Evolutionary conservation across 805 yeast species (phyloP).

Genomic region (Hanseniaspora thailandica): DNA sequence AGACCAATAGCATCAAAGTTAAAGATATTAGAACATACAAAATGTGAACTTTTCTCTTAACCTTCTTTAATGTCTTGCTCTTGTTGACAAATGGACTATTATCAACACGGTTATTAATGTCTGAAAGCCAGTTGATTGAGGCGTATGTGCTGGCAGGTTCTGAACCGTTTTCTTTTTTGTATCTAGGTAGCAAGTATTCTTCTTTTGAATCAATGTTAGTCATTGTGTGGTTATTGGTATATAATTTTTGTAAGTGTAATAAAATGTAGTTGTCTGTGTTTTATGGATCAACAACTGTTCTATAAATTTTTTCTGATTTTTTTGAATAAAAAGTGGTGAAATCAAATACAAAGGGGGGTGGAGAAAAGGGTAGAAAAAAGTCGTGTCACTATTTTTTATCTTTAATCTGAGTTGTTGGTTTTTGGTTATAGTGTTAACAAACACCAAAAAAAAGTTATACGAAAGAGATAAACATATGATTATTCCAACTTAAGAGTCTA

Average conservation of each 20-base stretch:
- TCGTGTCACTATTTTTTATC: too few relatives aligned
- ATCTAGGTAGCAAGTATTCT: constrained; percentile 10
- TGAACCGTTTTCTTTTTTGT: not conserved
- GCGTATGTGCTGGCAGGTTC: not conserved
- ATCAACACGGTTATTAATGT: not conserved
- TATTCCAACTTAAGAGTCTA: too few relatives aligned
- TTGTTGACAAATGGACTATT: not conserved
- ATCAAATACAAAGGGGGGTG: too few relatives aligned
- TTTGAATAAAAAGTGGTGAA: too few relatives aligned
- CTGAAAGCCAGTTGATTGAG: not conserved
- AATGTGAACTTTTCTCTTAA: not conserved
- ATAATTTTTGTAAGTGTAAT: too few relatives aligned
- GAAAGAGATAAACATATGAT: too few relatives aligned
- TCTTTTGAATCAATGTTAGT: not conserved
- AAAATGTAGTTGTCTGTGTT: not conserved
- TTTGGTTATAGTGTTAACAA: too few relatives aligned
- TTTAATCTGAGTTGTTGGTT: too few relatives aligned
- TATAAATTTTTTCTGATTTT: too few relatives aligned
- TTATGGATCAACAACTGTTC: too few relatives aligned
- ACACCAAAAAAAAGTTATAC: too few relatives aligned
- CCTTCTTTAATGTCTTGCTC: not conserved
- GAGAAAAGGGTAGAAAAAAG: too few relatives aligned
- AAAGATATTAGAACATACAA: not conserved
- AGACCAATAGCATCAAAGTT: not conserved
- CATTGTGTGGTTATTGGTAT: not conserved